Conservation (phyloP, 148 eudicot genomes). For the Amaranthus hypochondriacus region DNA sequence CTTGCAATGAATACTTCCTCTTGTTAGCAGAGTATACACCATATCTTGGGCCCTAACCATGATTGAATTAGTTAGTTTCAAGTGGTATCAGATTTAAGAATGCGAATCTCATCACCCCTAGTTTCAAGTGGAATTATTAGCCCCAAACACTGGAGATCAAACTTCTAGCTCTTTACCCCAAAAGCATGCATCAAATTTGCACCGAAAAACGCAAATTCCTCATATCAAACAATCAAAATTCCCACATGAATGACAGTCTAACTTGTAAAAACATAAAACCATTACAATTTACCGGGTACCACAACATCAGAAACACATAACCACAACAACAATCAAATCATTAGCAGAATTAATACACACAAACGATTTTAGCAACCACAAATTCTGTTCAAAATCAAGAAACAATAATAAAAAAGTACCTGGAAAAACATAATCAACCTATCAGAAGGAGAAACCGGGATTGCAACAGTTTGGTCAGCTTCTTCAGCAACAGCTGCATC, state of each 20-base stretch:
- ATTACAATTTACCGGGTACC: neutral
- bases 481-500: slow-evolving; percentile 22
- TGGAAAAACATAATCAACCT: slow-evolving; percentile 74
- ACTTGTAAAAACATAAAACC: neutral
- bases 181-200: no score
- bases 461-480: slow-evolving; percentile 55
- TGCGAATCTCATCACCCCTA: no score
- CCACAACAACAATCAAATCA: neutral
- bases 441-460: slow-evolving; percentile 84
- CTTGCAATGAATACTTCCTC: no score
- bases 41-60: no score
- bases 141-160: no score
- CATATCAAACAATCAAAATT: neutral
- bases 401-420: slow-evolving; percentile 30
- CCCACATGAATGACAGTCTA: neutral
- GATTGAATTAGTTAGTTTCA: no score
- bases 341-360: neutral
- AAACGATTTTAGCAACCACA: neutral
- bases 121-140: no score
- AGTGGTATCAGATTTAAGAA: no score
- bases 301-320: neutral
- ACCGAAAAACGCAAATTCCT: neutral
- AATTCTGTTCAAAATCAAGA: neutral
- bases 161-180: no score
- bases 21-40: no score